Evolutionary conservation across 148 eudicot genomes (phyloP).

Genomic region (Cornus suecica): DNA sequence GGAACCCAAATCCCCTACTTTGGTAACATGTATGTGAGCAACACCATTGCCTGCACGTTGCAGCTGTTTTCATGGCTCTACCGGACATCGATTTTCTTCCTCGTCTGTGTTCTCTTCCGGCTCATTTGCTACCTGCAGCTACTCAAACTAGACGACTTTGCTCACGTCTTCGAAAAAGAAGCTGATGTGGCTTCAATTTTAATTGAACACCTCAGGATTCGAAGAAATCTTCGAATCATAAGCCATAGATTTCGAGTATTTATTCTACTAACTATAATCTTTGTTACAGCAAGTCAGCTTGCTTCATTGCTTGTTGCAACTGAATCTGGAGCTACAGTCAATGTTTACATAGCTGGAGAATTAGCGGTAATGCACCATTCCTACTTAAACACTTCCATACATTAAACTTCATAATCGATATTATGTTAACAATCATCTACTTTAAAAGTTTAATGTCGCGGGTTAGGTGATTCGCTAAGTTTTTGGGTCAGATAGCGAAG

Average conservation of each 20-base stretch:
- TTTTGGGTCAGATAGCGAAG: no score
- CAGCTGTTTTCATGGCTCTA: slow-evolving; percentile 79
- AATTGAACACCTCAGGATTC: slow-evolving; percentile 65
- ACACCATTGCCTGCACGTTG: slow-evolving; percentile 51
- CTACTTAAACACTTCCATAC: no score
- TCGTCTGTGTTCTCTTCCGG: slow-evolving; percentile 76
- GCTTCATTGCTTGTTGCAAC: slow-evolving; percentile 73
- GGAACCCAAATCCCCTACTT: slow-evolving; percentile 57
- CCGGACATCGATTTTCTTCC: slow-evolving; percentile 64
- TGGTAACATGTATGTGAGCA: slow-evolving; percentile 44
- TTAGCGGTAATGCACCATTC: slow-evolving; percentile 51
- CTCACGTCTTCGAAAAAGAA: slow-evolving; percentile 63
- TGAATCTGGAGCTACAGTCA: slow-evolving; percentile 36
- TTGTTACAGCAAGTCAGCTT: slow-evolving; percentile 76
- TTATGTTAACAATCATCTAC: no score
- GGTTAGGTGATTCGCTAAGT: no score
- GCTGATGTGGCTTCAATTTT: slow-evolving; percentile 66
- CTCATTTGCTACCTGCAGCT: slow-evolving; percentile 76
- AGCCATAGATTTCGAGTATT: slow-evolving; percentile 84
- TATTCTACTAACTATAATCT: slow-evolving; percentile 49
- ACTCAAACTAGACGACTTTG: slow-evolving; percentile 75
- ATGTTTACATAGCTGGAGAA: slow-evolving; percentile 74
- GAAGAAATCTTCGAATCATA: slow-evolving; percentile 67
- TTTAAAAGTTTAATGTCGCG: no score
- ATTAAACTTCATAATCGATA: no score